Evolutionary conservation across 805 yeast genomes (phyloP), one percentile per base, ranked within the genome.

Genomic region (Phaffomyces opuntiae): DNA sequence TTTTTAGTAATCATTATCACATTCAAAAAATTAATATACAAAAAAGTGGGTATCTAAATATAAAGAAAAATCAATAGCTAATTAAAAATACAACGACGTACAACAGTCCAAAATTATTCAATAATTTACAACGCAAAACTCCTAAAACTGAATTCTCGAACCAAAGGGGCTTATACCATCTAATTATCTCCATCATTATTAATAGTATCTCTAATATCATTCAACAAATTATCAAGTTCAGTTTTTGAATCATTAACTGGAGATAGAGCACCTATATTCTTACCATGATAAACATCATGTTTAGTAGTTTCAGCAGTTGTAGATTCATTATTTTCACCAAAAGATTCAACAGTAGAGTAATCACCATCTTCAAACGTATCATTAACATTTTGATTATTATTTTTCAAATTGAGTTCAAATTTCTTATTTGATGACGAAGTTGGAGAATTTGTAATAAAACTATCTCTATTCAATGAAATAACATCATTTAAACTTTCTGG

Each of bases 181-280:
- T 3, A 29, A 29, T 11, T 4, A 29, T 21, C 27, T 25, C n/a
- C 27, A 16, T 44, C 32, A 13, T 32, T 21, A 19, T 45, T 52
- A 40, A 56, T 38, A 36, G 53, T 57, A 35, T 53, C 56, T 38
- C 46, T 54, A 24, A 59, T 57, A 42, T 59, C 59, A 14, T 54
- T 51, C 32, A 59, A 36, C 24, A 57, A 40, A 0, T 52, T 57
- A 36, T 59, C 57, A 32, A 57, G 24, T 26, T 51, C 46, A 44
- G 26, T 39, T 36, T 19, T 35, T 19, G 24, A 35, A 19, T 7
- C 17, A 7, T 14, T 32, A 8, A 32, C 8, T 17, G 24, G 37
- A 9, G 14, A 7, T 35, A 11, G 17, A 35, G 9, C 4, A 3
- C 9, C 16, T 32, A 7, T 5, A 14, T 13, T 7, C 16, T 13